phyloP scores from a whole-genome alignment of 768 basidiomycete species.

The Leccinum rimulosum region DNA sequence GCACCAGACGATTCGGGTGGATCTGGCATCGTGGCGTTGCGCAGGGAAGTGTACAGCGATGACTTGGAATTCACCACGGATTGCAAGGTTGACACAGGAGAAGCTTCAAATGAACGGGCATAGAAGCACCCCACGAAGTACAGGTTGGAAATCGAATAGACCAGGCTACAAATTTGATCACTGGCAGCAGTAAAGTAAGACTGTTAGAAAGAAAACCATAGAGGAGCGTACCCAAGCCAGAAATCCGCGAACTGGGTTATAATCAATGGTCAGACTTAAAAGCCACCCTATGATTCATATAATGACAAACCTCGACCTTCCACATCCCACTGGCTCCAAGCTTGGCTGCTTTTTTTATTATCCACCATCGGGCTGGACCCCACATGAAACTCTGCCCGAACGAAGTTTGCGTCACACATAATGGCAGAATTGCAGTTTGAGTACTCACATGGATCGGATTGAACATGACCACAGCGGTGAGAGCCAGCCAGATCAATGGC shows the following conservation, averaged over 20 bases:
- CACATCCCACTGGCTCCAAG: conserved; percentile 70
- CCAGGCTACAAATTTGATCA: conserved; percentile 78
- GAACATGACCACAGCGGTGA: conserved; percentile 55
- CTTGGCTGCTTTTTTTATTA: conserved; percentile 57
- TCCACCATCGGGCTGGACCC: conserved; percentile 65
- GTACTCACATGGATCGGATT: conserved; percentile 66
- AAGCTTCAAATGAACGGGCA: conserved; percentile 18
- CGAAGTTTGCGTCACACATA: not conserved
- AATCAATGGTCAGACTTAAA: conserved; percentile 5
- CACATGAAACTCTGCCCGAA: conserved; percentile 45
- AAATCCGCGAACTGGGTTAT: conserved; percentile 69
- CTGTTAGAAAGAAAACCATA: not conserved
- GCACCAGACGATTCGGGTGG: not conserved
- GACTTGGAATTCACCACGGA: not conserved
- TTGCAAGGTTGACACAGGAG: not conserved
- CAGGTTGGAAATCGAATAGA: conserved; percentile 68
- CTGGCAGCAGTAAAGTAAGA: conserved; percentile 34
- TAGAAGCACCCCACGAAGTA: conserved; percentile 77
- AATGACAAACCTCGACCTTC: conserved; percentile 62
- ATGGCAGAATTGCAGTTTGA: not conserved
- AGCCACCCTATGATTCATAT: not conserved
- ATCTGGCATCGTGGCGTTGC: not conserved
- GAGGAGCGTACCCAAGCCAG: conserved; percentile 73
- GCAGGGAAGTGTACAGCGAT: not conserved
- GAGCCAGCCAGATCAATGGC: conserved; percentile 79